These are phyloP conservation scores for Spongospora subterranea DNA, from an alignment of 208 protist genomes.

Conservation along the genomic window DNA sequence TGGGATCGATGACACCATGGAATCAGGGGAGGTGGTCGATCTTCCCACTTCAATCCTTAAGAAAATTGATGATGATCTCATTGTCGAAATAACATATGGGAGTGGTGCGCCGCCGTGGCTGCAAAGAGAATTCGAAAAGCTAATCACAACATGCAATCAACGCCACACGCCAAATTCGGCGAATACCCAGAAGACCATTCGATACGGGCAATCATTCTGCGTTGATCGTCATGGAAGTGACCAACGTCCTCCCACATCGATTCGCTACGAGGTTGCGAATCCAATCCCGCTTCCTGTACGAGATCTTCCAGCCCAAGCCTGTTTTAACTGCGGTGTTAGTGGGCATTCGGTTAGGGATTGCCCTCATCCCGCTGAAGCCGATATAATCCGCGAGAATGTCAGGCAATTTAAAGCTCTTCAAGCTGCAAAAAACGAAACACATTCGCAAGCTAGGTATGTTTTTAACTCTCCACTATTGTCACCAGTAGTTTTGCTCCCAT, in stretches of 20 bases:
- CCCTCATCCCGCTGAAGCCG: background rate
- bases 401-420: background rate
- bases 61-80: no score
- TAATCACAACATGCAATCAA: background rate
- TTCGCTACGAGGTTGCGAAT: slow-evolving; percentile 22
- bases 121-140: background rate
- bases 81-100: background rate
- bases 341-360: background rate
- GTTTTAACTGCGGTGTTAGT: slow-evolving; percentile 35
- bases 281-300: background rate
- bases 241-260: background rate
- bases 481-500: no score
- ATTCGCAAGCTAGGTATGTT: background rate
- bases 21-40: no score
- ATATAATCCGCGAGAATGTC: slow-evolving; percentile 24
- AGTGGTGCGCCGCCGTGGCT: background rate
- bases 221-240: background rate
- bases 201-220: background rate
- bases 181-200: background rate
- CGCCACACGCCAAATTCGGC: background rate
- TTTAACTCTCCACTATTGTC: no score
- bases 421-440: background rate
- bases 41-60: no score
- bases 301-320: background rate
- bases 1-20: no score